Evolutionary conservation across 768 basidiomycete species (phyloP).

Genomic region (Cytidiella melzeri): DNA sequence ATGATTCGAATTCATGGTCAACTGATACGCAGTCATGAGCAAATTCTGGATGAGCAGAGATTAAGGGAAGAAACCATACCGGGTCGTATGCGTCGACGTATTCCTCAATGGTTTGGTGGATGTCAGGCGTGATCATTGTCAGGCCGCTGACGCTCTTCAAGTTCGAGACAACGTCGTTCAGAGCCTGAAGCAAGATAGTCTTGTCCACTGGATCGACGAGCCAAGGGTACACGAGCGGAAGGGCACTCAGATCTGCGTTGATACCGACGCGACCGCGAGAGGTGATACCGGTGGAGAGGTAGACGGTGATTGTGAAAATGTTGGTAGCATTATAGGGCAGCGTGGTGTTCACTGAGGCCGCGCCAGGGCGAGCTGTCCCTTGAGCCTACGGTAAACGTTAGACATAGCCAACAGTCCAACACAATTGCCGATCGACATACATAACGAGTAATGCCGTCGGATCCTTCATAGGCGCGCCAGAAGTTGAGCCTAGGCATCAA

Average conservation of each 20-base stretch:
- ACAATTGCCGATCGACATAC: slow-evolving; percentile 26
- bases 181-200: slow-evolving; percentile 39
- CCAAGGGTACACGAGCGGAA: slow-evolving; percentile 49
- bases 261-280: slow-evolving; percentile 61
- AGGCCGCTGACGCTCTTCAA: slow-evolving; percentile 40
- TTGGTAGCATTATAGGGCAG: slow-evolving; percentile 48
- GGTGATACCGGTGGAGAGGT: slow-evolving; percentile 54
- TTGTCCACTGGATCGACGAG: slow-evolving; percentile 54
- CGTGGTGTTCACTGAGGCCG: slow-evolving; percentile 41
- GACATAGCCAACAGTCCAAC: too few species aligned
- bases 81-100: slow-evolving; percentile 35
- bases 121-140: slow-evolving; percentile 55
- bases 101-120: slow-evolving; percentile 45
- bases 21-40: slow-evolving; percentile 24
- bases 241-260: slow-evolving; percentile 42
- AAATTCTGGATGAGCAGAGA: not conserved
- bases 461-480: slow-evolving; percentile 47
- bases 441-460: slow-evolving; percentile 43
- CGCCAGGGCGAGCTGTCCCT: slow-evolving; percentile 60
- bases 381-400: slow-evolving; percentile 37
- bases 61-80: slow-evolving; percentile 11
- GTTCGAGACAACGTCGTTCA: slow-evolving; percentile 41
- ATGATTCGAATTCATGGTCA: slow-evolving; percentile 51
- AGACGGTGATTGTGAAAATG: slow-evolving; percentile 58
- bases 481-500: slow-evolving; percentile 41